Evolutionary conservation across 2,329 filamentous ascomycete genomes (phyloP), one percentile per base, ranked within the genome.

Genomic region (Gnomoniopsis sp.): DNA sequence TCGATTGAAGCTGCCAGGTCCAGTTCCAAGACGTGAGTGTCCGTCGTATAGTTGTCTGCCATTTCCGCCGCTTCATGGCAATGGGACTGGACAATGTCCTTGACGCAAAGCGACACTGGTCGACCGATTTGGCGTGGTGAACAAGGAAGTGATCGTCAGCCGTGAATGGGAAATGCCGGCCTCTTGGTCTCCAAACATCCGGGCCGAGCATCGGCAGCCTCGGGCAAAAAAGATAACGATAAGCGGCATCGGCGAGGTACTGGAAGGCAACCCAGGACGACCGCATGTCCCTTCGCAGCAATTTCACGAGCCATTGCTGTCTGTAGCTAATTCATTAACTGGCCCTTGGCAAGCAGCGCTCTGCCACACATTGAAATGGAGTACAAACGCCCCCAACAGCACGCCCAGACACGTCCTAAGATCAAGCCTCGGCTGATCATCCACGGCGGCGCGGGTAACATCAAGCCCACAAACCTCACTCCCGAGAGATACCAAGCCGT

Each of bases 391-490:
- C 55, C 43, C 22, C 34, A 38, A 17, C 47, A 17, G 11, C 23
- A 14, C 3, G 19, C 49, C n/a, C 26, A 21, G 21, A 15, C 63
- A 1, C 19, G 56, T 0, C 53, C 63, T 22, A 69, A 62, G 50
- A 60, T 79, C 36, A 74, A 76, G 66, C 86, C 87, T 3, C 79
- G 85, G 11, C 70, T 90, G 34, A 87, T 90, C 68, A 84, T 90
- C 67, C 88, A 90, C 67, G 89, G 88, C 68, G 88, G 88, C 36
- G 88, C 89, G 2, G 88, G 88, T 50, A 87, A 88, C 68, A 86
- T 91, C 65, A 79, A 78, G 26, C 86, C 82, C 3, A 71, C 77
- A 8, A 84, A 79, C 58, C 79, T 89, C 44, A 77, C 85, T 3
- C 80, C 81, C 0, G 75, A 81, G 19, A 78, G 82, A 60, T 88